Base-by-base conservation (phyloP, 345 rosid genomes). In the Streptanthus diversifolius region DNA sequence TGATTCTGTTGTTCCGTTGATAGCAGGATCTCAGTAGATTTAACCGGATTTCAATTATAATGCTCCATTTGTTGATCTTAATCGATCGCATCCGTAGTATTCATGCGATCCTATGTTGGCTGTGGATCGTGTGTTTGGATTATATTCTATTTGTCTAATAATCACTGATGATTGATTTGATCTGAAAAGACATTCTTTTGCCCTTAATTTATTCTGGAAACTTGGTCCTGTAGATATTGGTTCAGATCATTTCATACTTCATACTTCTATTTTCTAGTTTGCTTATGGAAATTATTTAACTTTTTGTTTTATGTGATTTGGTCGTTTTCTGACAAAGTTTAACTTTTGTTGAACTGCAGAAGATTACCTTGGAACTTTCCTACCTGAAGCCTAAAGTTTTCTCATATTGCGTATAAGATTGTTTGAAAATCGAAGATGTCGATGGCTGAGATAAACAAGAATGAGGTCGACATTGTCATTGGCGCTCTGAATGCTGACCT, bases 401-500 rank as follows among this genome's bases (percentile, higher is more conserved):
- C 49, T 36, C 52, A 4, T 17, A 43, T 3, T 60, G 32, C 41
- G 18, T 37, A 11, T 15, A 63, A 66, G 37, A 55, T 61, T 44
- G 72, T 19, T 25, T 22, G 22, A 66, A 17, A 30, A 35, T 71
- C 37, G 13, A 83, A 81, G 70, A 90, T 93, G 97, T 79, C 91
- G 59, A 69, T 21, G 35, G 55, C 48, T 21, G 74, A 65, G 75
- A 82, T 93, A 43, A 78, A 81, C 70, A 88, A 89, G 75, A 78
- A 79, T 44, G 97, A 93, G 66, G 80, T 93, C 14, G 98, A 93
- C 80, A 88, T 93, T 71, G 98, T 93, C 72, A 85, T 93, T 32
- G 98, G 91, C 49, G 98, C 96, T 11, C 80, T 93, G 53, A 87
- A 66, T n/a, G 63, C 95, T 52, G 96, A 93, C 69, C 82, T 93